Evolutionary conservation across 1,284 basidiomycete species (phyloP).

Genomic region (Apiotrichum montevideense): DNA sequence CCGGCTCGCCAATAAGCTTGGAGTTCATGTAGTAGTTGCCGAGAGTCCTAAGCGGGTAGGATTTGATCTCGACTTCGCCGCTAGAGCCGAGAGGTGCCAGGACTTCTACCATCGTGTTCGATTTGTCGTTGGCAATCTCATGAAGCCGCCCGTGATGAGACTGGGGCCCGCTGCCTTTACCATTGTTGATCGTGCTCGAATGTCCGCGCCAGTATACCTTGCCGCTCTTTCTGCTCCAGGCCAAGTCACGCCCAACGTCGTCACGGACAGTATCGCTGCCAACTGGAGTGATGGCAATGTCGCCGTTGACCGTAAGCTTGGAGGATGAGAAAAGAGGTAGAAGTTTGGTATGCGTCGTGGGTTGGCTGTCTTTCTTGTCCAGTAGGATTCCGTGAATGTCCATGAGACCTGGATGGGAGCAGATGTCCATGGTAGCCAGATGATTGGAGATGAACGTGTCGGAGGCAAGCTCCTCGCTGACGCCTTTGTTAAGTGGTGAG

Average conservation of each 20-base stretch:
- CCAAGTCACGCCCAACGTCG: constrained; percentile 43
- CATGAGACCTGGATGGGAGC: constrained; percentile 45
- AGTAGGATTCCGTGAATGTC: constrained; percentile 46
- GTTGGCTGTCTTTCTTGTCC: constrained; percentile 37
- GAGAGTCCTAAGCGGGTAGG: constrained; percentile 27
- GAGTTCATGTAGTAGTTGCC: constrained; percentile 46
- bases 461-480: constrained; percentile 30
- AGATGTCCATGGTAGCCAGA: constrained; percentile 44
- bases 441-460: constrained; percentile 44
- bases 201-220: constrained; percentile 48
- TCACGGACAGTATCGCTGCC: constrained; percentile 40
- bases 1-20: constrained; percentile 41
- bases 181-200: constrained; percentile 42
- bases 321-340: constrained; percentile 45
- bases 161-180: constrained; percentile 37
- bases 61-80: constrained; percentile 35
- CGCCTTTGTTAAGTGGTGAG: constrained; percentile 36
- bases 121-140: constrained; percentile 39
- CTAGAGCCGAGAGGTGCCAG: constrained; percentile 33
- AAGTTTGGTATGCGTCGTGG: constrained; percentile 45
- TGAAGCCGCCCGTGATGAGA: constrained; percentile 46
- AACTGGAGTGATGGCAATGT: constrained; percentile 47
- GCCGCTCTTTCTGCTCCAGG: constrained; percentile 41
- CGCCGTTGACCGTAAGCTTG: constrained; percentile 42
- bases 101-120: constrained; percentile 22